Evolutionary conservation across 2,329 filamentous ascomycete genomes (phyloP), one percentile per base, ranked within the genome.

Genomic region (Paecilomyces niveus): DNA sequence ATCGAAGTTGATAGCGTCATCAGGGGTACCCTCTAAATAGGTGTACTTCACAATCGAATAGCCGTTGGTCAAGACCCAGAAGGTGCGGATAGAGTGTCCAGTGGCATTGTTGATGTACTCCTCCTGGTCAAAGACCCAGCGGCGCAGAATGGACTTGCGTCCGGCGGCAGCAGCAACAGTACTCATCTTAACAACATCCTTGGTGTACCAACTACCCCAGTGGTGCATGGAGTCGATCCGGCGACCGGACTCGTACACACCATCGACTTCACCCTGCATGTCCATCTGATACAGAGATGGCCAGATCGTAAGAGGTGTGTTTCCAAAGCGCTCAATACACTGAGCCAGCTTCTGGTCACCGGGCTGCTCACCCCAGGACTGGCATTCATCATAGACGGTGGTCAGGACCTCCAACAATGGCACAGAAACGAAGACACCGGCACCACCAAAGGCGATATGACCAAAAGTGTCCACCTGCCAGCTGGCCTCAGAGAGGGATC

Each of bases 151-250:
- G 2, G 74, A 76, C 51, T 70, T 67, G 33, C 74, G 72, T 51
- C 75, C 75, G 1, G 74, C 74, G 31, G 70, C 72, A 22, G 73
- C 73, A 21, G 73, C 59, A 13, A 77, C 74, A 21, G 75, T 69
- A 58, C 69, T 72, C 74, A 78, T 77, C 65, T 75, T 75, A 33
- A 76, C 72, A 3, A 78, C 75, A 58, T 77, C 75, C 68, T 75
- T 76, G 57, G 65, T 70, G 62, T 76, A 76, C 75, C 75, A 78
- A 49, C 71, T 75, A 63, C 71, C 73, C 74, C 75, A 77, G 64
- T 78, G 75, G 64, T 78, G 75, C 56, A 77, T 67, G 51, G 73
- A 72, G 57, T 76, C 71, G n/a, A 78, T 76, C 64, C 68, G 72
- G 49, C 72, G 69, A 29, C 75, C 75, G 15, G 74, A 77, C 60